These are phyloP conservation scores for Zymoseptoria pseudotritici DNA, from an alignment of 2,329 filamentous ascomycete species.

Conservation along the genomic window DNA sequence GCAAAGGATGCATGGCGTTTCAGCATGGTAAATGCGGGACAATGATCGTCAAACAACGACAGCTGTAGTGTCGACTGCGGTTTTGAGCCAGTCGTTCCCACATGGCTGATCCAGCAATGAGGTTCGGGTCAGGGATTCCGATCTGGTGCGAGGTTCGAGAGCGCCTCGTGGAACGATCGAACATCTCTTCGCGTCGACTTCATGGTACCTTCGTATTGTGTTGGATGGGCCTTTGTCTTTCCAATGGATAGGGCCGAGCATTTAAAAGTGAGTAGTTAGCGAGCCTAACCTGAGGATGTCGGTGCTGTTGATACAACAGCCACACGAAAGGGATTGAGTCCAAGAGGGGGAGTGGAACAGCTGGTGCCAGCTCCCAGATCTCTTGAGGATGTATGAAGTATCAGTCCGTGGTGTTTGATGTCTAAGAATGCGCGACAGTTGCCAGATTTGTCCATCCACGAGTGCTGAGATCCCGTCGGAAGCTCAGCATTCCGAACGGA, in stretches of 20 bases:
- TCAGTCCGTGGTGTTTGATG: neutral
- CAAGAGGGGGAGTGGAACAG: neutral
- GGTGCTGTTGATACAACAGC: too few species aligned
- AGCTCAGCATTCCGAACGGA: neutral
- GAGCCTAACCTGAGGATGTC: neutral
- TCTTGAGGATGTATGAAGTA: neutral
- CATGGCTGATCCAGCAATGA: neutral
- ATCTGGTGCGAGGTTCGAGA: neutral
- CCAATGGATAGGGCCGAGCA: neutral
- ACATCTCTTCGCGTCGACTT: neutral
- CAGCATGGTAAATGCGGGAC: neutral
- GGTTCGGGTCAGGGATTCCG: neutral
- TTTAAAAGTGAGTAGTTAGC: neutral
- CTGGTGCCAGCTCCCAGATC: too few species aligned
- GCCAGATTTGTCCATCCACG: neutral
- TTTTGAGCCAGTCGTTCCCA: neutral
- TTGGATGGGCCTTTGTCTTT: neutral
- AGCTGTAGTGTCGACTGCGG: neutral
- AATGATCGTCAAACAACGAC: neutral
- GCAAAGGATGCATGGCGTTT: neutral
- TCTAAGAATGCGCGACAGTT: neutral
- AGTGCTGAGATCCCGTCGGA: neutral
- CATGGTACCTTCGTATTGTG: neutral
- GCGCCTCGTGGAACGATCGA: neutral
- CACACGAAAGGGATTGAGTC: neutral